Conservation (phyloP, 805 yeast species). For the Ogataea angusta region DNA sequence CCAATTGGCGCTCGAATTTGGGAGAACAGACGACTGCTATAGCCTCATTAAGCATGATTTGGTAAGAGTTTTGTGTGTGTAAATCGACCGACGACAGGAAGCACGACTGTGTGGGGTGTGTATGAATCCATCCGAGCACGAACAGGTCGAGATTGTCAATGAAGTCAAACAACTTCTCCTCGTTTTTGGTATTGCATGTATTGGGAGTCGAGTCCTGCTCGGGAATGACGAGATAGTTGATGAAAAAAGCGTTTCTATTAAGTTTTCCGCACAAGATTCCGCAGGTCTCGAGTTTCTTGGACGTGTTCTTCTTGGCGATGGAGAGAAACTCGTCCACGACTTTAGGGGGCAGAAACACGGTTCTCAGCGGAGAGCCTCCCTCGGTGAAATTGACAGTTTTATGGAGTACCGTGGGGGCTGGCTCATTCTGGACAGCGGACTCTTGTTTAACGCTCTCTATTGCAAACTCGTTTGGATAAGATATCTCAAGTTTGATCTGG, state of each 20-base stretch:
- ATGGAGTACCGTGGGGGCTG: slow-evolving; percentile 25
- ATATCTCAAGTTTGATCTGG: slow-evolving; percentile 1
- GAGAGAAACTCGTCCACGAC: slow-evolving; percentile 42
- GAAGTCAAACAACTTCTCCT: slow-evolving; percentile 53
- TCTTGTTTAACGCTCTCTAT: background rate
- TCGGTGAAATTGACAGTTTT: slow-evolving; percentile 45
- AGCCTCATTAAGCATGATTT: slow-evolving; percentile 67
- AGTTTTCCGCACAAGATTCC: slow-evolving; percentile 64
- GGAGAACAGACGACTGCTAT: slow-evolving; percentile 69
- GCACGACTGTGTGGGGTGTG: slow-evolving; percentile 73
- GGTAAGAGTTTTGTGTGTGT: slow-evolving; percentile 67
- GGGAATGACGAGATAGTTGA: slow-evolving; percentile 60
- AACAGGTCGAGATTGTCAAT: slow-evolving; percentile 55
- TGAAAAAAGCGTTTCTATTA: slow-evolving; percentile 58
- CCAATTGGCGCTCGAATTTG: slow-evolving; percentile 42
- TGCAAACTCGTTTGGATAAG: slow-evolving; percentile 6
- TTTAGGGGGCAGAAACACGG: slow-evolving; percentile 46
- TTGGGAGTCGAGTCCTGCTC: slow-evolving; percentile 60
- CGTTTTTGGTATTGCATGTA: slow-evolving; percentile 60
- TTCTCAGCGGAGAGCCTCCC: slow-evolving; percentile 53
- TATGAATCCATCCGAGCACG: slow-evolving; percentile 73
- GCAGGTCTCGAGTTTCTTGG: slow-evolving; percentile 54
- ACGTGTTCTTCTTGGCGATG: slow-evolving; percentile 49
- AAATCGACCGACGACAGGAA: slow-evolving; percentile 63
- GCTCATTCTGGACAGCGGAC: background rate